Base-by-base conservation (phyloP, 345 rosid genomes). In the Moricandia arvensis region DNA sequence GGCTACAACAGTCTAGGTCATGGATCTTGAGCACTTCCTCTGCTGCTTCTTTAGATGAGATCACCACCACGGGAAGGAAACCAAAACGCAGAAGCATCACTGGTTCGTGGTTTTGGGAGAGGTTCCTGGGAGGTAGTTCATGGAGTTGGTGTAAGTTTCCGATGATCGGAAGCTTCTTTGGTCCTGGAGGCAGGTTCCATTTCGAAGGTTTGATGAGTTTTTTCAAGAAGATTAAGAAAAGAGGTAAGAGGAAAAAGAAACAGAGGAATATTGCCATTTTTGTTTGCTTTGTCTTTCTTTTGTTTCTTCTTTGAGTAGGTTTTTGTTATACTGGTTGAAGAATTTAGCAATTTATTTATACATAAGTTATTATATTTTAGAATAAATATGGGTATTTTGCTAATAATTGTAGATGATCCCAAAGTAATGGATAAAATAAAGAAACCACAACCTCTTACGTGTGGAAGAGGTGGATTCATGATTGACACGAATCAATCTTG, bases 231-330 rank as follows among this genome's bases (percentile, higher is more conserved):
- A 84, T 15, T 5, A 66, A 21, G 6, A 11, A 83, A 45, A 75
- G 6, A 3, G 66, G 84, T 55, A 82, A 80, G 49, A 89, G 70
- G 85, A 87, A 75, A 3, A 74, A 9, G 2, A 87, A 72, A 75
- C 71, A 75, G 35, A 85, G 79, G 18, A 63, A 29, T 1, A 54
- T 57, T 54, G 59, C 43, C 80, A 76, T 76, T 75, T 69, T 62
- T 1, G 6, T 16, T n/a, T 35, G 30, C 7, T 0, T 31, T 59
- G 4, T 47, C 6, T 34, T 18, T 18, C 0, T 35, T 41, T 51
- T 16, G 3, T 54, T 27, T 69, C 17, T 69, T 57, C 27, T 37
- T 4, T 57, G 2, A 0, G n/a, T n/a, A n/a, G 54, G 75, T 43
- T 27, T 43, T 43, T 11, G 51, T 13, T 16, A 29, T 41, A 12